Evolutionary conservation across 306 rosid species (phyloP), one percentile per base, ranked within the genome.

Genomic region (Canavalia ensiformis): DNA sequence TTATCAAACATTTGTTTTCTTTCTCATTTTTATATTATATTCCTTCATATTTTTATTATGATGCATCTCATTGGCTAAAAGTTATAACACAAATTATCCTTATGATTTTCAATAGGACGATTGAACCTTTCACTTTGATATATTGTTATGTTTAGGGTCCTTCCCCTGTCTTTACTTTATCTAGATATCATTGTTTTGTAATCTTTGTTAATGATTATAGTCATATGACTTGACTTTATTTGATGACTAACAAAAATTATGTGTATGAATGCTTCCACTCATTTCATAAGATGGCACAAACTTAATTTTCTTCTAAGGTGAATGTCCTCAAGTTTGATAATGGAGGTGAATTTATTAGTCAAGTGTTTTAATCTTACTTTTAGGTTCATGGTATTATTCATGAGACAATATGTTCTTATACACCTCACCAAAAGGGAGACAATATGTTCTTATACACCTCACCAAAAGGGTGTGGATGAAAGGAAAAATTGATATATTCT

Each of bases 181-280:
- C 12, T 5, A 1, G 70, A 64, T 64, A n/a, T 64, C 6, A 2
- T 64, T 64, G 31, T 31, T 64, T 64, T 64, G 31, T 64, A 4
- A 64, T 64, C 1, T 64, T 39, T 64, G 31, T 64, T 64, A 25
- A 64, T 8, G 65, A 58, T 58, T 58, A 6, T 3, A 58, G 11
- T 58, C 41, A 0, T 9, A 58, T 58, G 39, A 37, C 70, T 37
- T 64, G 49, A 49, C 49, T 64, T 1, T 64, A 13, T 39, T 39
- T 64, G 49, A 64, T 64, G 70, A 64, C 10, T 3, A 64, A 64
- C 13, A 64, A 13, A 37, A 64, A 49, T 64, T 49, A 64, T 39
- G 11, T 64, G 70, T 64, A 37, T 64, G 31, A 64, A 64, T 64
- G 70, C 31, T 37, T 64, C 31, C 0, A 11, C 47, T 64, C 31